These are phyloP conservation scores for Geum urbanum DNA, from an alignment of 306 rosid species.

Conservation along the genomic window DNA sequence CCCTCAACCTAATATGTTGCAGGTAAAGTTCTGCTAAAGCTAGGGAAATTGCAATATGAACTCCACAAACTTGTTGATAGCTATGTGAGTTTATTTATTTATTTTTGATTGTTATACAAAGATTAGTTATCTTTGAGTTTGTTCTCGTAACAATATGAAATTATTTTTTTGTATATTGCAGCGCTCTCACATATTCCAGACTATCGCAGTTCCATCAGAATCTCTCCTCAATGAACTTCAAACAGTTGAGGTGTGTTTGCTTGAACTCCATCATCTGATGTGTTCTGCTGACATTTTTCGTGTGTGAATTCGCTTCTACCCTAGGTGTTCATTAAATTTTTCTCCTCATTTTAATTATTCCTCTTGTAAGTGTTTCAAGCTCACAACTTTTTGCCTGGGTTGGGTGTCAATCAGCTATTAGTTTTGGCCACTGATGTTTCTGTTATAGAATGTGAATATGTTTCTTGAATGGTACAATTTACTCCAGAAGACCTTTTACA, in stretches of 20 bases:
- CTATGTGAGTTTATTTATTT: slow-evolving; percentile 48
- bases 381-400: neutral
- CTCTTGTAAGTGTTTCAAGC: neutral
- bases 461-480: slow-evolving; percentile 3
- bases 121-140: slow-evolving; percentile 10
- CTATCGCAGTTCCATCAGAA: slow-evolving; percentile 87
- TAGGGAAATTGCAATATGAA: slow-evolving; percentile 76
- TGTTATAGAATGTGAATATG: neutral
- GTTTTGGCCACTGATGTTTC: neutral
- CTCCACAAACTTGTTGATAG: slow-evolving; percentile 76
- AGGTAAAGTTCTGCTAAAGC: slow-evolving; percentile 74
- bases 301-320: neutral
- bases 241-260: slow-evolving; percentile 75
- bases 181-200: slow-evolving; percentile 88
- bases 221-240: slow-evolving; percentile 95
- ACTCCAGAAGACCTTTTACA: neutral
- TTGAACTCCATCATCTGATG: slow-evolving; percentile 13
- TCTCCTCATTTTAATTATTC: neutral
- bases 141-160: slow-evolving; percentile 8
- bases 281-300: slow-evolving; percentile 2
- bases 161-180: slow-evolving; percentile 38
- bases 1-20: slow-evolving; percentile 22
- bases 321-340: neutral
- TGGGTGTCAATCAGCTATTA: neutral
- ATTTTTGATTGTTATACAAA: neutral